Percentiles rank a stretch among this genome's conserved stretches.
Conservation (phyloP, 2,329 filamentous ascomycete genomes). For the Lasiodiplodia sp. region DNA sequence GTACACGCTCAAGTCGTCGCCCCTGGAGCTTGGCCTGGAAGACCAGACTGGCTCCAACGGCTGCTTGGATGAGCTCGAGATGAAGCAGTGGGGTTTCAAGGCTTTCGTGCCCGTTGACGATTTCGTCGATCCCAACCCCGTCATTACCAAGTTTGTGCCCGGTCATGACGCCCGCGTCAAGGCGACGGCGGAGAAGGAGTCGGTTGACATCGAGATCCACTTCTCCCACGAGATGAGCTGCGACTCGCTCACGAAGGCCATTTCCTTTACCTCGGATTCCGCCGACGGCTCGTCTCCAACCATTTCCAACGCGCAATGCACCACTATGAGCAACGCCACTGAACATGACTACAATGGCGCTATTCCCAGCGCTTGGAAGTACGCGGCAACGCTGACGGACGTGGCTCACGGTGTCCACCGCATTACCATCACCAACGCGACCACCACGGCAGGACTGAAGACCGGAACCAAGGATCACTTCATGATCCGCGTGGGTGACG, state of each 20-base stretch:
- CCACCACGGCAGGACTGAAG: conserved; percentile 42
- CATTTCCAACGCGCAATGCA: conserved; percentile 59
- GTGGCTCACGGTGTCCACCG: conserved; percentile 68
- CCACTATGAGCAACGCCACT: conserved; percentile 39
- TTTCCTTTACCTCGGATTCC: conserved; percentile 63
- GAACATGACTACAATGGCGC: conserved; percentile 56
- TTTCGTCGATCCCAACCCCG: conserved; percentile 61
- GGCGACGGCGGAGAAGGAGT: conserved; percentile 56
- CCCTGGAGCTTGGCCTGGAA: conserved; percentile 47
- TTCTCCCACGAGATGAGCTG: conserved; percentile 70
- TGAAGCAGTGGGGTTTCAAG: conserved; percentile 65
- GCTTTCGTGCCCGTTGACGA: conserved; percentile 63
- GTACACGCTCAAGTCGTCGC: conserved; percentile 57
- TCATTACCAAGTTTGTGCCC: conserved; percentile 66
- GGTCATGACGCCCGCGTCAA: conserved; percentile 66
- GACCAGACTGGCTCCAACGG: conserved; percentile 57
- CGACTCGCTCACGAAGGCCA: conserved; percentile 57
- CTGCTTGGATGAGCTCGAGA: conserved; percentile 60
- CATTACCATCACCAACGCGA: conserved; percentile 64
- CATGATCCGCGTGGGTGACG: conserved; percentile 65
- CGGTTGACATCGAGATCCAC: conserved; percentile 60
- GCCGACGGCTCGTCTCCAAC: conserved; percentile 52
- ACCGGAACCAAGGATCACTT: conserved; percentile 65
- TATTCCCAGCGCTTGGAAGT: conserved; percentile 62
- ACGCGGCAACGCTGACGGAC: conserved; percentile 59